A percentile compares a stretch with the other conserved stretches of the same genome.
These are phyloP conservation scores for Penicillium brevicompactum DNA, from an alignment of 2,329 filamentous ascomycete genomes.

Conservation along the genomic window DNA sequence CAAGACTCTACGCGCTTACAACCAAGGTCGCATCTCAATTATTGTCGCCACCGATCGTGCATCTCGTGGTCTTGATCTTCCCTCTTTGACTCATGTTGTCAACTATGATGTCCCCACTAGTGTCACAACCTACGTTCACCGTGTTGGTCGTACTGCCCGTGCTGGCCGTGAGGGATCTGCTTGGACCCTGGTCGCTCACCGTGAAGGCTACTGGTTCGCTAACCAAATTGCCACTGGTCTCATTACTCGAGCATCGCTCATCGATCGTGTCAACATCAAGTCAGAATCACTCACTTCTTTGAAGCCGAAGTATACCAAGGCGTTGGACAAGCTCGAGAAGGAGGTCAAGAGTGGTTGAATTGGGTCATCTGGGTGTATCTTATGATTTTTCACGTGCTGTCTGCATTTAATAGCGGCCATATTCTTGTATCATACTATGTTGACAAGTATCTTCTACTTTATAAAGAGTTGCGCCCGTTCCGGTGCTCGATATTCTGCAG, in stretches of 20 bases:
- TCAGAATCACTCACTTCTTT: constrained; percentile 29
- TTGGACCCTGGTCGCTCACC: constrained; percentile 82
- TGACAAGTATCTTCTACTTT: not conserved
- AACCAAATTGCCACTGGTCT: constrained; percentile 69
- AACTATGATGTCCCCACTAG: constrained; percentile 91
- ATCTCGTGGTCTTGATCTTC: constrained; percentile 83
- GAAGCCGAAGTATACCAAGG: constrained; percentile 34
- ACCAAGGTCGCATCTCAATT: constrained; percentile 64
- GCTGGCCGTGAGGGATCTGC: constrained; percentile 75
- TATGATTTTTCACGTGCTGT: constrained; percentile 3
- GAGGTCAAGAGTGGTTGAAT: constrained; percentile 32
- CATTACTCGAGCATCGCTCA: constrained; percentile 31
- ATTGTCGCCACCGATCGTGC: constrained; percentile 93
- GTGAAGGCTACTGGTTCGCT: constrained; percentile 91
- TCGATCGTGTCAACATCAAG: constrained; percentile 36
- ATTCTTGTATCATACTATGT: constrained; percentile 5
- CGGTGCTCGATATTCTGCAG: not conserved
- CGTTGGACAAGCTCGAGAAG: constrained; percentile 39
- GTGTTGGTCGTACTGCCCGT: constrained; percentile 86
- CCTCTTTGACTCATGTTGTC: constrained; percentile 77
- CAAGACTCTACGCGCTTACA: constrained; percentile 69
- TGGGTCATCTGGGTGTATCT: not conserved
- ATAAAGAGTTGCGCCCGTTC: not conserved
- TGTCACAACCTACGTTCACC: constrained; percentile 82
- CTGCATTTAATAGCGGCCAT: constrained; percentile 9